Percentiles rank a stretch among this genome's conserved stretches.
Conservation (phyloP, 2,329 filamentous ascomycete species). For the Verticillium dahliae region DNA sequence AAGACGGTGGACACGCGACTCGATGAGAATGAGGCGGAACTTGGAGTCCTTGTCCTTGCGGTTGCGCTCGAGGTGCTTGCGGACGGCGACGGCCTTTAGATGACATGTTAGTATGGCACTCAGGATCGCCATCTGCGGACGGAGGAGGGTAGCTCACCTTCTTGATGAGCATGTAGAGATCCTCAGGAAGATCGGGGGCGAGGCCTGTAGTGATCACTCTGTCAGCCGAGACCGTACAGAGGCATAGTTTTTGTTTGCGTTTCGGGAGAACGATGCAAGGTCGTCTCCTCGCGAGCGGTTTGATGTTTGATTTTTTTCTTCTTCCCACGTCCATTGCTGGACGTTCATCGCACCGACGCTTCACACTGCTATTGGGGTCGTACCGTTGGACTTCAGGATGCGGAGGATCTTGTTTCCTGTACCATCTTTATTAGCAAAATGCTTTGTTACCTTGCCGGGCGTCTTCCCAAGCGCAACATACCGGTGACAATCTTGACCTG, state of each 20-base stretch:
- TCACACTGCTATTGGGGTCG: conserved; percentile 39
- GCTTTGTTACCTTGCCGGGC: background rate
- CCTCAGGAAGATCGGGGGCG: conserved; percentile 96
- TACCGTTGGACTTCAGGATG: conserved; percentile 98
- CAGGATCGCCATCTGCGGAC: no score
- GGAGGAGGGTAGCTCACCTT: conserved; percentile 56
- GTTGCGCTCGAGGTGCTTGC: conserved; percentile 99
- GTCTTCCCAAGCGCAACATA: conserved; percentile 40
- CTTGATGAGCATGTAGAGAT: conserved; percentile 99
- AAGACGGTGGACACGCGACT: conserved; percentile 99
- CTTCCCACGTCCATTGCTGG: background rate
- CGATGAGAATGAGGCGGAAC: conserved; percentile 99
- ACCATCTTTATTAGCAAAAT: conserved; percentile 29
- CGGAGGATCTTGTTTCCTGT: conserved; percentile 99
- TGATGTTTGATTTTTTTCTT: background rate
- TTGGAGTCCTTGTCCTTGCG: conserved; percentile 99
- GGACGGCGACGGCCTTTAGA: conserved; percentile 86
- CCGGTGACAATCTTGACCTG: conserved; percentile 97
- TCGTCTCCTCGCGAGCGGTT: conserved; percentile 7
- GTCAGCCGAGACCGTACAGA: conserved; percentile 91
- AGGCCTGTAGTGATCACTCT: conserved; percentile 90
- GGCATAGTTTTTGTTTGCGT: conserved; percentile 45
- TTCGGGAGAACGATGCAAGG: conserved; percentile 2
- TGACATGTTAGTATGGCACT: no score
- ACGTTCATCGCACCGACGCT: conserved; percentile 1